A percentile compares a stretch with the other conserved stretches of the same genome.
Evolutionary conservation across 805 yeast genomes (phyloP).

Genomic region (Cyberlindnera xylosilytica): DNA sequence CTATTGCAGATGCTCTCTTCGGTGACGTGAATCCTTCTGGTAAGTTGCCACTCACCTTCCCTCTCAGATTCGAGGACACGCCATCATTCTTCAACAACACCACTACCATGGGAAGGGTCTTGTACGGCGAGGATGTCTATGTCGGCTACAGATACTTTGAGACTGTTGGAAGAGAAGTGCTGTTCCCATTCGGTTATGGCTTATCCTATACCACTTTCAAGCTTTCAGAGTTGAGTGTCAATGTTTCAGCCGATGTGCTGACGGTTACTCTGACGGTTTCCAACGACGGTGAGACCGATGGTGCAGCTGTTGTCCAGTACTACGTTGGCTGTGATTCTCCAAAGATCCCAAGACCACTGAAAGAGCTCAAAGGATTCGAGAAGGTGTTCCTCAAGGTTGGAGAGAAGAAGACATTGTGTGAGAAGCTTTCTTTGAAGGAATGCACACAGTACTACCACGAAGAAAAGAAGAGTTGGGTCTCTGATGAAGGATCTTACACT

Average conservation of each 20-base stretch:
- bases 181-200: conserved; percentile 57
- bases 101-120: conserved; percentile 48
- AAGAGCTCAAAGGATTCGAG: conserved; percentile 56
- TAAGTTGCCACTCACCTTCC: conserved; percentile 55
- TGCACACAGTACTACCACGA: conserved; percentile 53
- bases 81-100: conserved; percentile 54
- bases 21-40: conserved; percentile 58
- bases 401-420: conserved; percentile 32
- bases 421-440: conserved; percentile 41
- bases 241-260: conserved; percentile 21
- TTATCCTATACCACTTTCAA: conserved; percentile 55
- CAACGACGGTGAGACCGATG: conserved; percentile 46
- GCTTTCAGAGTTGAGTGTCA: conserved; percentile 35
- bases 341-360: conserved; percentile 45
- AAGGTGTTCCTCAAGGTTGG: conserved; percentile 47
- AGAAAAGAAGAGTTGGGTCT: conserved; percentile 45
- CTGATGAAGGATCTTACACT: conserved; percentile 47
- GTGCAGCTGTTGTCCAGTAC: conserved; percentile 54
- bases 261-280: conserved; percentile 36
- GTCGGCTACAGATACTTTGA: conserved; percentile 62
- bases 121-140: conserved; percentile 65
- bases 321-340: conserved; percentile 40
- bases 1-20: conserved; percentile 55
- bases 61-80: conserved; percentile 47
- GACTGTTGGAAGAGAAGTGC: conserved; percentile 45